A percentile compares a stretch with the other conserved stretches of the same genome.
Conservation (phyloP, 352 stramenopile species). For the Globisporangium polare region DNA sequence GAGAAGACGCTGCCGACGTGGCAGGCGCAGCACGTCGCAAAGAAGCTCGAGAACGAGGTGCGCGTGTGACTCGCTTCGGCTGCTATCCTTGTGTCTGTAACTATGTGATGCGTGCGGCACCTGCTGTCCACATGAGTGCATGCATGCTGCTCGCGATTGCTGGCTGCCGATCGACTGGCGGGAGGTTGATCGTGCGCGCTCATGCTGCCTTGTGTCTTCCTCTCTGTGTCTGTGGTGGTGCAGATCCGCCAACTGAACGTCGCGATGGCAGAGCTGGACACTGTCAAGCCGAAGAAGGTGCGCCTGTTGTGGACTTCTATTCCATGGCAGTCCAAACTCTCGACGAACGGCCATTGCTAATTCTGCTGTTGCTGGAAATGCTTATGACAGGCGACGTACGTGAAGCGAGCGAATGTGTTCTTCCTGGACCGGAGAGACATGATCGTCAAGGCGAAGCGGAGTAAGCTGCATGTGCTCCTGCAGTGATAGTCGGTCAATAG, state of each 20-base stretch:
- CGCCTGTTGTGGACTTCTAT: not conserved
- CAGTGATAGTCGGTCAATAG: too few relatives aligned
- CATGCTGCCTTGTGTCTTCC: too few relatives aligned
- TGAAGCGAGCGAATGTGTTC: slow-evolving; percentile 68
- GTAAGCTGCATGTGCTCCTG: slow-evolving; percentile 21
- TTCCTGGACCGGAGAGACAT: slow-evolving; percentile 65
- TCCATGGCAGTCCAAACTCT: not conserved
- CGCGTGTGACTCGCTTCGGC: not conserved
- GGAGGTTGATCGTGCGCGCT: not conserved
- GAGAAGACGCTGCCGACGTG: slow-evolving; percentile 19
- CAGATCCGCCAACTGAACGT: slow-evolving; percentile 81
- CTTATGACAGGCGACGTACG: slow-evolving; percentile 49
- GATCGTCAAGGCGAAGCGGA: slow-evolving; percentile 67
- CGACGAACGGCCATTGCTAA: not conserved
- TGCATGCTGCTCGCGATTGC: not conserved
- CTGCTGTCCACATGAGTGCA: not conserved
- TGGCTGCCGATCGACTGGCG: not conserved
- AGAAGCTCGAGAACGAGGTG: slow-evolving; percentile 21
- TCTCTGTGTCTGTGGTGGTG: not conserved
- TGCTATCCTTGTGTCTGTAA: not conserved
- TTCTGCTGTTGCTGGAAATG: not conserved
- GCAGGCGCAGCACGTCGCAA: slow-evolving; percentile 37
- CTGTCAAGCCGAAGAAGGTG: slow-evolving; percentile 68
- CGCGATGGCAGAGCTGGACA: slow-evolving; percentile 65
- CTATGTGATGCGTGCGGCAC: not conserved